phyloP scores from a whole-genome alignment of 2,329 filamentous ascomycete species.

The Ophiocordyceps camponoti-rufipedis region DNA sequence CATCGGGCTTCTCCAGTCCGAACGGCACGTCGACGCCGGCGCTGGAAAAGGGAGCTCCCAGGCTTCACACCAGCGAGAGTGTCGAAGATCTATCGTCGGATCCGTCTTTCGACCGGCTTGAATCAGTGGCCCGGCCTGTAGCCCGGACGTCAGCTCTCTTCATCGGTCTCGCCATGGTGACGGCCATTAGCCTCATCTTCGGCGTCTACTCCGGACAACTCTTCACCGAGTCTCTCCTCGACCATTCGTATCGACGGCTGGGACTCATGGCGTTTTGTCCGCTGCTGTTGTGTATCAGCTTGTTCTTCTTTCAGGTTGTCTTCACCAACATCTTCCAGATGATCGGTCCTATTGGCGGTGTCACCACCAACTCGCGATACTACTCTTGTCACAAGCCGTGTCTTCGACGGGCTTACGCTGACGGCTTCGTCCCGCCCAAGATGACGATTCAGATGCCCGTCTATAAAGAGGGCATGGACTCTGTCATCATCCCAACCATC shows the following conservation, averaged over 20 bases:
- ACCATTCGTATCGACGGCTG: slow-evolving; percentile 17
- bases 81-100: slow-evolving; percentile 9
- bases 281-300: slow-evolving; percentile 14
- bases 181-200: slow-evolving; percentile 19
- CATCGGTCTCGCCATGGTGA: slow-evolving; percentile 17
- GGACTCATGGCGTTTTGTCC: slow-evolving; percentile 16
- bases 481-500: slow-evolving; percentile 61
- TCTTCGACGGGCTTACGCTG: slow-evolving; percentile 12
- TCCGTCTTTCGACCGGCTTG: slow-evolving; percentile 8
- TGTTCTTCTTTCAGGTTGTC: slow-evolving; percentile 26
- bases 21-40: slow-evolving; percentile 5
- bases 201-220: slow-evolving; percentile 18
- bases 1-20: slow-evolving; percentile 5
- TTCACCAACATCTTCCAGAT: slow-evolving; percentile 22
- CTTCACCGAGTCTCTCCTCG: slow-evolving; percentile 18
- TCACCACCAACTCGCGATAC: slow-evolving; percentile 23
- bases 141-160: slow-evolving; percentile 18
- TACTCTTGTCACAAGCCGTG: slow-evolving; percentile 21
- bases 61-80: slow-evolving; percentile 5
- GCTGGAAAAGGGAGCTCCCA: slow-evolving; percentile 4
- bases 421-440: slow-evolving; percentile 39
- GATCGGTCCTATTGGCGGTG: slow-evolving; percentile 26
- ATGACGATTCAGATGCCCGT: slow-evolving; percentile 75
- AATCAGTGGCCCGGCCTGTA: slow-evolving; percentile 23
- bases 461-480: slow-evolving; percentile 65